A percentile compares a stretch with the other conserved stretches of the same genome.
phyloP scores from a whole-genome alignment of 805 yeast genomes.

The Phaffomyces antillensis region DNA sequence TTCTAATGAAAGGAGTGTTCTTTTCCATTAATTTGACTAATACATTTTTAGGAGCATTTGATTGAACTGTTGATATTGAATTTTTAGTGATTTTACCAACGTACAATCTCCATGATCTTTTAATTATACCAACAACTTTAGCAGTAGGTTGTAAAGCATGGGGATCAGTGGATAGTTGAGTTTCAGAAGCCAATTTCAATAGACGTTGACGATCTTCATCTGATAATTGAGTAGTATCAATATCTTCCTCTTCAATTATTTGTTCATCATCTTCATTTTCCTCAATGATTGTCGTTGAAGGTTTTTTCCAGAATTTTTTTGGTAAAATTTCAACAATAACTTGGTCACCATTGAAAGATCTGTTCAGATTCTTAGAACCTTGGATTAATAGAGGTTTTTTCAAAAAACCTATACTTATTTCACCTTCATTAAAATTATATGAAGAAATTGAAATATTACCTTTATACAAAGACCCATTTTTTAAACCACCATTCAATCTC shows the following conservation, averaged over 20 bases:
- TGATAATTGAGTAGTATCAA: slow-evolving; percentile 29
- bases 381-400: slow-evolving; percentile 74
- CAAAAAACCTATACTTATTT: slow-evolving; percentile 62
- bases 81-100: slow-evolving; percentile 88
- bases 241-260: slow-evolving; percentile 31
- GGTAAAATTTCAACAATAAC: slow-evolving; percentile 90
- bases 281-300: slow-evolving; percentile 72
- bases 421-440: slow-evolving; percentile 85
- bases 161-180: slow-evolving; percentile 41
- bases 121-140: slow-evolving; percentile 75
- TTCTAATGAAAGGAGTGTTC: slow-evolving; percentile 78
- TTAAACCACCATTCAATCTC: slow-evolving; percentile 83
- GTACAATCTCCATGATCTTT: slow-evolving; percentile 92
- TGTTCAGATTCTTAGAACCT: slow-evolving; percentile 79
- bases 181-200: slow-evolving; percentile 68
- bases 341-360: slow-evolving; percentile 87
- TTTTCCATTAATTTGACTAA: slow-evolving; percentile 86
- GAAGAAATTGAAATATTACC: slow-evolving; percentile 77
- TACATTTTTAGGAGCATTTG: slow-evolving; percentile 68
- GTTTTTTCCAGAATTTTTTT: slow-evolving; percentile 78
- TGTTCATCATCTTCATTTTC: slow-evolving; percentile 29
- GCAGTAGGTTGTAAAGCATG: slow-evolving; percentile 82
- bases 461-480: slow-evolving; percentile 80
- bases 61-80: slow-evolving; percentile 51
- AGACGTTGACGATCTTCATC: slow-evolving; percentile 67